These are phyloP conservation scores for Geotrichum citri-aurantii DNA, from an alignment of 1,139 yeast genomes.

Conservation along the genomic window DNA sequence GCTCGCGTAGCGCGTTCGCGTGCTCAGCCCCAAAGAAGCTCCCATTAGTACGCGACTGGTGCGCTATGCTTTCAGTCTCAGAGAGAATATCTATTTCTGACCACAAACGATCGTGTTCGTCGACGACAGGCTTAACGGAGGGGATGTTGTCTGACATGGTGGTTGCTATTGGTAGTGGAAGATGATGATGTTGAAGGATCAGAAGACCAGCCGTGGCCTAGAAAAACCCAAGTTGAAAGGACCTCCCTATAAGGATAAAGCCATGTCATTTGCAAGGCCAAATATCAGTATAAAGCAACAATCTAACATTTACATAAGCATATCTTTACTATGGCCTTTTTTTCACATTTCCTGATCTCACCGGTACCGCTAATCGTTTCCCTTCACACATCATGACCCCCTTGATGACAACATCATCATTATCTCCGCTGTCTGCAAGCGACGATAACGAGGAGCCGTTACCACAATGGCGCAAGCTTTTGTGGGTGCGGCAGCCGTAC, in stretches of 20 bases:
- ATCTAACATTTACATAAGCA: neutral
- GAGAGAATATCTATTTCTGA: slow-evolving; percentile 82
- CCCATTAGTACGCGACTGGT: slow-evolving; percentile 47
- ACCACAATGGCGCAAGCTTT: slow-evolving; percentile 67
- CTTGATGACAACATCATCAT: neutral
- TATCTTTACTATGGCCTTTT: neutral
- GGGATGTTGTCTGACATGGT: slow-evolving; percentile 24
- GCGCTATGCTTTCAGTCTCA: slow-evolving; percentile 66
- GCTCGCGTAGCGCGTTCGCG: slow-evolving; percentile 48
- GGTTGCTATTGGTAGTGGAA: too few species aligned
- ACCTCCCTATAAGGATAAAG: neutral
- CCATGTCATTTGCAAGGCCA: neutral
- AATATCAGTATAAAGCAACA: neutral
- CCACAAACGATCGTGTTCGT: slow-evolving; percentile 68
- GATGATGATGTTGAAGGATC: too few species aligned
- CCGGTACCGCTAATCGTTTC: neutral
- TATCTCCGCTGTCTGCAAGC: neutral
- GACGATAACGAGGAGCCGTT: neutral
- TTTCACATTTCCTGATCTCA: neutral
- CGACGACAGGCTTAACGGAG: slow-evolving; percentile 33
- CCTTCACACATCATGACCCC: neutral
- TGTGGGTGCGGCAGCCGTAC: slow-evolving; percentile 82
- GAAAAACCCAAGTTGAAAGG: neutral
- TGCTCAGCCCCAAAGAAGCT: slow-evolving; percentile 62
- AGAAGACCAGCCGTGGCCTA: too few species aligned